phyloP scores from a whole-genome alignment of 352 stramenopile species.

The Pythium dissimile region DNA sequence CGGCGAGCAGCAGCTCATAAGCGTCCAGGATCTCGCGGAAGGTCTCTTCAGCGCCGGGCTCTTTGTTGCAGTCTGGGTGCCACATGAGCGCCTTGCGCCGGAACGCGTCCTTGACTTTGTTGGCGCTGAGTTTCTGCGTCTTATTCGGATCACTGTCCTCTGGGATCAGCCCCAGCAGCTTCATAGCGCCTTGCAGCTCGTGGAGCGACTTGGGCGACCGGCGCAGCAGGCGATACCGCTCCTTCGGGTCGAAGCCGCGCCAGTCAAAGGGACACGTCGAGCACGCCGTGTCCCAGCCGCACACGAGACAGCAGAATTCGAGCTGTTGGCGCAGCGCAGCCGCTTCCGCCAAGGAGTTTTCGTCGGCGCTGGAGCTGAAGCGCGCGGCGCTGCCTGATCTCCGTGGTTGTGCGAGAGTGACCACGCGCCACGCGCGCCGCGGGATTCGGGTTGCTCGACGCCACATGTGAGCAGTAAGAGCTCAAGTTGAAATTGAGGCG shows the following conservation, averaged over 20 bases:
- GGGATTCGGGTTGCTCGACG: neutral
- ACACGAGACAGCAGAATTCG: slow-evolving; percentile 68
- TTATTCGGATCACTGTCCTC: neutral
- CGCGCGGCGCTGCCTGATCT: neutral
- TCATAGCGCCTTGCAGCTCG: slow-evolving; percentile 12
- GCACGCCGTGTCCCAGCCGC: slow-evolving; percentile 60
- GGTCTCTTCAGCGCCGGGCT: slow-evolving; percentile 60
- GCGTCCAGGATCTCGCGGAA: slow-evolving; percentile 88
- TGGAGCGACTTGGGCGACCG: neutral
- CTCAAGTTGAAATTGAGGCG: neutral
- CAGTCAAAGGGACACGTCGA: slow-evolving; percentile 65
- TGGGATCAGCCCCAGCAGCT: slow-evolving; percentile 5
- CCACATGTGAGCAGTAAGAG: slow-evolving; percentile 9
- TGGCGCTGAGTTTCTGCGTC: slow-evolving; percentile 4
- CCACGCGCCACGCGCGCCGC: neutral
- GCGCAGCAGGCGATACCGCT: slow-evolving; percentile 23
- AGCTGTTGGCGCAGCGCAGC: slow-evolving; percentile 51
- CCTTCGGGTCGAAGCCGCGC: slow-evolving; percentile 57
- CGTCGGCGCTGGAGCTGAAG: slow-evolving; percentile 14
- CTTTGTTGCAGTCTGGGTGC: slow-evolving; percentile 91
- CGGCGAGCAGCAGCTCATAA: slow-evolving; percentile 81
- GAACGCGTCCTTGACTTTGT: slow-evolving; percentile 53
- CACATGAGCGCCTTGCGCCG: slow-evolving; percentile 80
- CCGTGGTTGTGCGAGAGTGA: too few relatives aligned
- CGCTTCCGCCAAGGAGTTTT: slow-evolving; percentile 18